Percentiles rank a stretch among this genome's conserved stretches.
phyloP scores from a whole-genome alignment of 257 asterid species.

The Fraxinus americana region DNA sequence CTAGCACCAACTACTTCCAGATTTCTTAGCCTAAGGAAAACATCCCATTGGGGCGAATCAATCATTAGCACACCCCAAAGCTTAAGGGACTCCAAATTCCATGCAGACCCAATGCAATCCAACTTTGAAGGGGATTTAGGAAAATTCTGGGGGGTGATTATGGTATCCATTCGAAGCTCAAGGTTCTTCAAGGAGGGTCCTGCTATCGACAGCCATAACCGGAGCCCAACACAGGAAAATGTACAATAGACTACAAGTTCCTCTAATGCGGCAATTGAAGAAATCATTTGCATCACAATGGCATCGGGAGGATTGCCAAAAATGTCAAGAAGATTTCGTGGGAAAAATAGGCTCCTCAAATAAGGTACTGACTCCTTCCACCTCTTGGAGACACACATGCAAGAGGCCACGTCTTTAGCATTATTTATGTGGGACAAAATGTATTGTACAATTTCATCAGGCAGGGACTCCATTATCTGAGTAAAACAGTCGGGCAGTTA shows the following conservation, averaged over 20 bases:
- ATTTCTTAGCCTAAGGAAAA: slow-evolving; percentile 64
- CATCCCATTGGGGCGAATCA: slow-evolving; percentile 76
- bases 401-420: slow-evolving; percentile 87
- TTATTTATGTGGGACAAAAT: slow-evolving; percentile 65
- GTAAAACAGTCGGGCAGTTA: slow-evolving; percentile 43
- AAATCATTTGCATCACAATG: slow-evolving; percentile 55
- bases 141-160: slow-evolving; percentile 43
- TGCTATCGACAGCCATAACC: slow-evolving; percentile 59
- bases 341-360: slow-evolving; percentile 62
- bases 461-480: slow-evolving; percentile 81
- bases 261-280: slow-evolving; percentile 54
- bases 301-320: slow-evolving; percentile 62
- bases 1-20: slow-evolving; percentile 96
- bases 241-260: slow-evolving; percentile 89
- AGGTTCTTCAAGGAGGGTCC: slow-evolving; percentile 66
- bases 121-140: slow-evolving; percentile 60
- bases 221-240: slow-evolving; percentile 65
- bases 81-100: slow-evolving; percentile 75
- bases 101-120: slow-evolving; percentile 69
- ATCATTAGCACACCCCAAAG: slow-evolving; percentile 95
- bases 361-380: slow-evolving; percentile 87
- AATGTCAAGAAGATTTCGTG: slow-evolving; percentile 72
- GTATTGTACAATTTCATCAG: slow-evolving; percentile 74
- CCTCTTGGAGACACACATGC: slow-evolving; percentile 76
- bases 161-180: slow-evolving; percentile 89